Base-by-base conservation (phyloP, 2,329 filamentous ascomycete genomes). In the Phyllosticta citriasiana region DNA sequence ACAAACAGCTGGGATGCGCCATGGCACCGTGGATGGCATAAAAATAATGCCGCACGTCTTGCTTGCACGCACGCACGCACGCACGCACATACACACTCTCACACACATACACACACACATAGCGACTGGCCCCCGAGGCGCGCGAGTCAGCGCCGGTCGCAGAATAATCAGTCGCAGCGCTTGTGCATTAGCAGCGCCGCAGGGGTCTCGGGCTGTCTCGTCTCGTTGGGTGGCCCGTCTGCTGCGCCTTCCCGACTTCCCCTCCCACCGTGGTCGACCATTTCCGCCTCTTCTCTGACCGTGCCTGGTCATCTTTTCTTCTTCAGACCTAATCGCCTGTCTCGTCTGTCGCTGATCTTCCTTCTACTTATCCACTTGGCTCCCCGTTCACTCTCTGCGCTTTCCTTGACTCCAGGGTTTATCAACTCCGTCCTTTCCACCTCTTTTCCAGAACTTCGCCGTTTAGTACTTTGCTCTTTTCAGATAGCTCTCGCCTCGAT, bases 241-340 rank as follows among this genome's bases (percentile, higher is more conserved):
- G 68, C 72, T 73, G 72, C 71, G 72, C 72, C 68, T 64, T 67
- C 63, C 64, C 64, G 63, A 63, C 40, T 63, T 60, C 63, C 65
- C 66, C 63, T 63, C 54, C 63, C 57, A 63, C 51, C 51, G 53
- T 58, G 55, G 55, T 62, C 51, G 66, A 69, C 67, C 72, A 72
- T 72, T 73, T 72, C 71, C 72, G 69, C 68, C 71, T 69, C 66
- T 65, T 70, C 68, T 67, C 67, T 68, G 66, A 64, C 64, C 68
- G 70, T 73, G 68, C 72, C 71, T 72, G 71, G 71, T 70, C 72
- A 73, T 75, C 73, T 72, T 74, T 74, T 71, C 73, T 73, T 74
- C 72, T 75, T 72, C 69, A 70, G 67, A 67, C 67, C 64, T 70
- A 70, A 71, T 71, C 68, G 64, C 64, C 67, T 56, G 70, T 72